Percentiles rank a stretch among this genome's conserved stretches.
Conservation (phyloP, 2,329 filamentous ascomycete genomes). For the Colletotrichum tamarilloi region DNA sequence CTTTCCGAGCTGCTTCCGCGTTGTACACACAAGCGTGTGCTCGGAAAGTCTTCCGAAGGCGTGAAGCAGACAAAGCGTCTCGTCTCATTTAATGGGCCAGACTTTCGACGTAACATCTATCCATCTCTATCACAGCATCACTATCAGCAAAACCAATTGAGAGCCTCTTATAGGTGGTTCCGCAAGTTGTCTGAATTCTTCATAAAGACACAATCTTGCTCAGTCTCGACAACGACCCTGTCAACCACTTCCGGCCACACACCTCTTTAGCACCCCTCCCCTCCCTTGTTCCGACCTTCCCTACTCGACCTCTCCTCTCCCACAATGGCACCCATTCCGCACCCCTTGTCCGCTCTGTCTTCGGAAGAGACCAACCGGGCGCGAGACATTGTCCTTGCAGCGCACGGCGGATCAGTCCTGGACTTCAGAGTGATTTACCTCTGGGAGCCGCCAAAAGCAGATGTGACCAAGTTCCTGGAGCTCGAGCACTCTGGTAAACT, state of each 20-base stretch:
- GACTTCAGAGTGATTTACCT: constrained; percentile 59
- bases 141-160: not conserved
- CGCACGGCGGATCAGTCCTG: constrained; percentile 42
- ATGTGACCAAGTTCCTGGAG: constrained; percentile 54
- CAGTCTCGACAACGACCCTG: not conserved
- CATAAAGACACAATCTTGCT: constrained; percentile 10
- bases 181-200: constrained; percentile 1
- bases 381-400: constrained; percentile 45
- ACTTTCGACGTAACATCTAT: not conserved
- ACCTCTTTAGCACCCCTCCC: not conserved
- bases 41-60: constrained; percentile 17
- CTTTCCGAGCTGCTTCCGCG: constrained; percentile 4
- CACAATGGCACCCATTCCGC: constrained; percentile 39
- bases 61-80: not conserved
- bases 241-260: not conserved
- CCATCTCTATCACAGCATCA: not conserved
- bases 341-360: constrained; percentile 46
- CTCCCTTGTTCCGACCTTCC: constrained; percentile 16
- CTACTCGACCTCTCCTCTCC: not conserved
- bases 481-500: constrained; percentile 49
- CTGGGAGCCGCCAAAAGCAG: constrained; percentile 55
- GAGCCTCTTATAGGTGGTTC: not conserved
- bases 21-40: accelerated
- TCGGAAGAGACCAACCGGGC: constrained; percentile 47
- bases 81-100: constrained; percentile 9